These are phyloP conservation scores for Phanerodontia chrysosporium DNA, from an alignment of 768 basidiomycete genomes.

Conservation along the genomic window DNA sequence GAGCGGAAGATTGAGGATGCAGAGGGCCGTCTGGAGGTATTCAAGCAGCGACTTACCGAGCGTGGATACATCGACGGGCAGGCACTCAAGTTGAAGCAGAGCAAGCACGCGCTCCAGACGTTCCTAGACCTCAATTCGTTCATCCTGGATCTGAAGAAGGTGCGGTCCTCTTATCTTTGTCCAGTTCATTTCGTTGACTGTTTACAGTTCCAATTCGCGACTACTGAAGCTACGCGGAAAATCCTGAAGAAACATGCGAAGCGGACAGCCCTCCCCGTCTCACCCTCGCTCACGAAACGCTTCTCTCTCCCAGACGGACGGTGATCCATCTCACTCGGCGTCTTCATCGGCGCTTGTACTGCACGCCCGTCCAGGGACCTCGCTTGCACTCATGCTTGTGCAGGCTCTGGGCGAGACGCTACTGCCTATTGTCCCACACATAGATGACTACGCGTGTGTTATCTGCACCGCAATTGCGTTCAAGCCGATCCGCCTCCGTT, in stretches of 20 bases:
- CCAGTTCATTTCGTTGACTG: too few species aligned
- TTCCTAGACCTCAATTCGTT: conserved; percentile 67
- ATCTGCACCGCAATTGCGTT: conserved; percentile 91
- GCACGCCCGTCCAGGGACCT: conserved; percentile 20
- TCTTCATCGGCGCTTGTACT: too few species aligned
- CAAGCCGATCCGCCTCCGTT: conserved; percentile 81
- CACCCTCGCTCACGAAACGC: conserved; percentile 26
- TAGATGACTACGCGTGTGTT: conserved; percentile 82
- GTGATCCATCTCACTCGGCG: too few species aligned
- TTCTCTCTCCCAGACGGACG: conserved; percentile 5
- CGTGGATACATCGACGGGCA: conserved; percentile 39
- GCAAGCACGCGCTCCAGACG: conserved; percentile 38
- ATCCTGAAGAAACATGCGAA: conserved; percentile 94
- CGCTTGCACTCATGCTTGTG: conserved; percentile 63
- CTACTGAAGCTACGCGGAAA: conserved; percentile 86
- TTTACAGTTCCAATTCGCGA: conserved; percentile 72
- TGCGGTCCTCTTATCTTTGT: conserved; percentile 26
- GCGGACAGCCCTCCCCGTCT: conserved; percentile 75
- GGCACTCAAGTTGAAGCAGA: conserved; percentile 44
- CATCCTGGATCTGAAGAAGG: conserved; percentile 80
- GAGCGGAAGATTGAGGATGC: conserved; percentile 68
- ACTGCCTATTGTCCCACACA: conserved; percentile 72
- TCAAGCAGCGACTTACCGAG: conserved; percentile 52
- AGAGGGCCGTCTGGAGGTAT: conserved; percentile 63
- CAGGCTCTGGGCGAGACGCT: conserved; percentile 81